phyloP scores from a whole-genome alignment of 176 grass and related monocot genomes.

The Elaeis guineensis region DNA sequence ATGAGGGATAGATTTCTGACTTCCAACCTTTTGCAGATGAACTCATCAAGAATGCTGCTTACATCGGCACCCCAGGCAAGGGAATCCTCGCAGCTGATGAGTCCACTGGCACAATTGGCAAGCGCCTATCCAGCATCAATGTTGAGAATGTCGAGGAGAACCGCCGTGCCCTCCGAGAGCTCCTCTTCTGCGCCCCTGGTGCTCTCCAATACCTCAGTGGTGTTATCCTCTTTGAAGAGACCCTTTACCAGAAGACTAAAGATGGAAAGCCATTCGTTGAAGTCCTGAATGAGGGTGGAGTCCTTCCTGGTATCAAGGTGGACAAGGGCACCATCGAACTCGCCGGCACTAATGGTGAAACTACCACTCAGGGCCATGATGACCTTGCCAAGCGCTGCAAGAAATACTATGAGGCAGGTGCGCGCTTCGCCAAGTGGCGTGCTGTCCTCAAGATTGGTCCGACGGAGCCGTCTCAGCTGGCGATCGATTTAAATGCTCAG shows the following conservation, averaged over 20 bases:
- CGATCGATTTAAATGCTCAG: constrained; percentile 7
- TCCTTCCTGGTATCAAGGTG: constrained; percentile 19
- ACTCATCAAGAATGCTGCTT: constrained; percentile 11
- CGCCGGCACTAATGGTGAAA: constrained; percentile 13
- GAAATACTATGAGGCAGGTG: constrained; percentile 9
- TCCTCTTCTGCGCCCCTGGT: constrained; percentile 9
- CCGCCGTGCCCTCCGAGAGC: constrained; percentile 10
- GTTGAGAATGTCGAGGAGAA: constrained; percentile 19
- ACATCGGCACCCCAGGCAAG: constrained; percentile 18
- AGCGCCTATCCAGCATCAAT: constrained; percentile 19
- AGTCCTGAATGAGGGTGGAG: constrained; percentile 13
- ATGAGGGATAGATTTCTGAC: too few species aligned
- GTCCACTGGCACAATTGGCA: constrained; percentile 19
- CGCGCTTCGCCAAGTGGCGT: constrained; percentile 20
- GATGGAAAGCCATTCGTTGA: constrained; percentile 15
- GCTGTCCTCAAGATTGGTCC: constrained; percentile 16
- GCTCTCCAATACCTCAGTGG: constrained; percentile 15
- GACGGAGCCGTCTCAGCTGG: constrained; percentile 6
- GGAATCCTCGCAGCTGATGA: constrained; percentile 17
- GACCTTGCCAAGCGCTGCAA: constrained; percentile 20
- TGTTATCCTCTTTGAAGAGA: constrained; percentile 21
- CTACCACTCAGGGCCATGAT: constrained; percentile 16
- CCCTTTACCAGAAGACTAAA: constrained; percentile 19
- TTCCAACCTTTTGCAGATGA: constrained; percentile 6
- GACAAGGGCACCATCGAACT: constrained; percentile 17